phyloP scores from a whole-genome alignment of 192 early-diverging fungal genomes.

The Coemansia sp. region DNA sequence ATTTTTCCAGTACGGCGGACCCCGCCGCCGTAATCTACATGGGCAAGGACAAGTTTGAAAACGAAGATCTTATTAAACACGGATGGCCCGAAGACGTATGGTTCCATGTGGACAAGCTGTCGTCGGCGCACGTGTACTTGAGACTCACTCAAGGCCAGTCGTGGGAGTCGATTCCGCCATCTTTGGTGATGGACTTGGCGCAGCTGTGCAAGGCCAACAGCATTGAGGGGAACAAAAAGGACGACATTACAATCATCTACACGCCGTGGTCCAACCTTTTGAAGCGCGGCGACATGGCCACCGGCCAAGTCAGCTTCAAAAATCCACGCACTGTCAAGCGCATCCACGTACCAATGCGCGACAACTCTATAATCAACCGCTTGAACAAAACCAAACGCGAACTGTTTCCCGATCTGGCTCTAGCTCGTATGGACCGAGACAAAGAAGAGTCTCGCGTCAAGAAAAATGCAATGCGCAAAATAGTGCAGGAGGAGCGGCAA shows the following conservation, averaged over 20 bases:
- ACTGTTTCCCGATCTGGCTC: constrained; percentile 71
- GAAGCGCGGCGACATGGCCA: constrained; percentile 92
- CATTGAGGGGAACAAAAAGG: constrained; percentile 95
- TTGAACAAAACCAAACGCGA: constrained; percentile 92
- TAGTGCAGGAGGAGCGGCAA: constrained; percentile 42
- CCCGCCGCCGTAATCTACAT: constrained; percentile 87
- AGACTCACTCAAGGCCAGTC: constrained; percentile 65
- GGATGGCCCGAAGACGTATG: constrained; percentile 91
- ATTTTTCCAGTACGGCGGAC: constrained; percentile 68
- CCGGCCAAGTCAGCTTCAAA: constrained; percentile 93
- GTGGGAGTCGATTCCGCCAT: constrained; percentile 80
- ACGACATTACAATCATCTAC: constrained; percentile 89
- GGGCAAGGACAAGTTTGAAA: constrained; percentile 99
- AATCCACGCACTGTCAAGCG: constrained; percentile 76
- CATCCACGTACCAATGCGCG: constrained; percentile 69
- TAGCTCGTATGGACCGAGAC: constrained; percentile 65
- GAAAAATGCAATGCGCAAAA: constrained; percentile 49
- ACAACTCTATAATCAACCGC: constrained; percentile 86
- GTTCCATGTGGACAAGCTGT: constrained; percentile 98
- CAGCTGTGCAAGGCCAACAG: constrained; percentile 97
- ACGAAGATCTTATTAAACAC: constrained; percentile 93
- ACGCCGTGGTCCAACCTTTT: constrained; percentile 89
- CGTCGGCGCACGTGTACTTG: constrained; percentile 96
- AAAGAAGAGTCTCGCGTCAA: constrained; percentile 32
- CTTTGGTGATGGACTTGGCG: constrained; percentile 78